Percentiles rank a stretch among this genome's conserved stretches.
Evolutionary conservation across 148 eudicot genomes (phyloP).

Genomic region (Rhododendron ferrugineum): DNA sequence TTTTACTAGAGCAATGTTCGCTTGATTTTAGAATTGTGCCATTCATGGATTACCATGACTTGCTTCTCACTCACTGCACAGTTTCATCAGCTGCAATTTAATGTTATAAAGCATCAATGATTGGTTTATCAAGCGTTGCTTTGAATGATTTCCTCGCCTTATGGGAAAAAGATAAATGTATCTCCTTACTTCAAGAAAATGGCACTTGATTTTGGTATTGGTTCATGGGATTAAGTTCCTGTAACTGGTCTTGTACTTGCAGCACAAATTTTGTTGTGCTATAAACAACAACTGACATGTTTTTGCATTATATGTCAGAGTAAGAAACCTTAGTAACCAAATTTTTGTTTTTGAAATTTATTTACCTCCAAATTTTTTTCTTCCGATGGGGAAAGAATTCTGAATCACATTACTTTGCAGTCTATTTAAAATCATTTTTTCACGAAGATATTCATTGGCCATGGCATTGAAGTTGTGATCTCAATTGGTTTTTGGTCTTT

Average conservation of each 20-base stretch:
- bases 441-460: background rate
- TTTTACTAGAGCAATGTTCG: background rate
- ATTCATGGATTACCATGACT: background rate
- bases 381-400: background rate
- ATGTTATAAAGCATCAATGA: background rate
- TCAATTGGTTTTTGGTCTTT: background rate
- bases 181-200: background rate
- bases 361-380: background rate
- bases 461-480: background rate
- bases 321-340: background rate
- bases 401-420: too few relatives aligned
- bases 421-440: background rate
- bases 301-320: background rate
- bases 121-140: background rate
- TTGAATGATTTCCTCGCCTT: background rate
- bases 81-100: background rate
- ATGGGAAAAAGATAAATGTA: background rate
- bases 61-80: background rate
- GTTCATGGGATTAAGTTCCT: background rate
- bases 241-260: background rate
- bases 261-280: background rate
- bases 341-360: background rate
- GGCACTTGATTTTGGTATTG: background rate
- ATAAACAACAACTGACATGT: background rate
- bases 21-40: background rate